Evolutionary conservation across 1,139 yeast species (phyloP).

Genomic region (Schwanniomyces etchellsii): DNA sequence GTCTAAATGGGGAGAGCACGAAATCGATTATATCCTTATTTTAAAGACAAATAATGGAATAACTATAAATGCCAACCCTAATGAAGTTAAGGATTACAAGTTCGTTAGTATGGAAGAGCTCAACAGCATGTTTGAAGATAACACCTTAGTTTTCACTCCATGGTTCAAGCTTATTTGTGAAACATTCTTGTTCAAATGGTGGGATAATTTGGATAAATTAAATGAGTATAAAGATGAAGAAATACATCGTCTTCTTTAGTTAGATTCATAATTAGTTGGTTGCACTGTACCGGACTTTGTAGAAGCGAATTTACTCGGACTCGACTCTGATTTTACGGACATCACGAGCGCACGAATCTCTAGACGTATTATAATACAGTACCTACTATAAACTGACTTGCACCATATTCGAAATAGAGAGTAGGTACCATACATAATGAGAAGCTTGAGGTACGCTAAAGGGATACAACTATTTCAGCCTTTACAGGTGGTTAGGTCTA

Average conservation of each 20-base stretch:
- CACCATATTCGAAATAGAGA: too few relatives aligned
- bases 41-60: constrained; percentile 57
- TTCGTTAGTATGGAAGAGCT: constrained; percentile 70
- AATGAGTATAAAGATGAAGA: constrained; percentile 38
- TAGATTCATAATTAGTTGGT: too few relatives aligned
- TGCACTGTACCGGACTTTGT: too few relatives aligned
- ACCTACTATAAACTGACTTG: too few relatives aligned
- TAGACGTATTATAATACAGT: too few relatives aligned
- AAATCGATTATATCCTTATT: constrained; percentile 88
- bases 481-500: too few relatives aligned
- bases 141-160: constrained; percentile 72
- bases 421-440: too few relatives aligned
- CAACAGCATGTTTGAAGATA: constrained; percentile 69
- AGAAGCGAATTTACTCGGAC: too few relatives aligned
- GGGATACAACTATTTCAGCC: too few relatives aligned
- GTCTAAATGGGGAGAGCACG: constrained; percentile 97
- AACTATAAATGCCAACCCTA: constrained; percentile 50
- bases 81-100: constrained; percentile 78
- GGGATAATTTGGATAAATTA: constrained; percentile 66
- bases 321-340: constrained; percentile 1
- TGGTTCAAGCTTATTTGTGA: constrained; percentile 98
- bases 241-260: constrained; percentile 35
- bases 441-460: too few relatives aligned
- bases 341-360: too few relatives aligned
- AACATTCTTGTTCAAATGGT: constrained; percentile 87